Evolutionary conservation across 352 stramenopile genomes (phyloP), one percentile per base, ranked within the genome.

Genomic region (Aphanomyces invadans): DNA sequence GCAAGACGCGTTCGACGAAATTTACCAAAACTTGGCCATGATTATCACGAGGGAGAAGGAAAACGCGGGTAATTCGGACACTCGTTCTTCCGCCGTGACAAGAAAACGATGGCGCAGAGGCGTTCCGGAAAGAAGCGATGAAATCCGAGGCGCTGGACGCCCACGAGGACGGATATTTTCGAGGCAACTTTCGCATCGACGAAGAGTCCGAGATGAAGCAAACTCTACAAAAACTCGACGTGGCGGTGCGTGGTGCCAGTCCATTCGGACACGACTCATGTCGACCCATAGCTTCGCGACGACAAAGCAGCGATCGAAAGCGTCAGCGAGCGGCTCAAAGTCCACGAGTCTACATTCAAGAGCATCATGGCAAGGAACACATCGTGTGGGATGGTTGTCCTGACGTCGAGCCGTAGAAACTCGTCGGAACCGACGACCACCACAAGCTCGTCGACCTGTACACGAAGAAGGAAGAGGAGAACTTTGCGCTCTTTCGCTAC

Each of bases 401-500:
- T n/a, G n/a, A n/a, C n/a, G n/a, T n/a, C n/a, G n/a, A n/a, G n/a
- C n/a, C n/a, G 53, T 56, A 92, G 61, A 61, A 85, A 42, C 77
- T 88, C 68, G 83, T 89, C 77, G 79, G 74, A 3, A 76, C 82
- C 15, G 74, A 80, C 42, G 77, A 88, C 68, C 88, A 80, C 55
- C 81, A 87, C 52, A 75, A 85, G 19, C 32, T 90, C 5, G 62
- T 88, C 4, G 65, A 70, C 19, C 73, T 83, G 29, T 89, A 92
- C 69, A 77, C 74, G 1, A 89, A 78, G 59, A 83, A 81, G 39
- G 83, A 92, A 57, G 83, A 89, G 46, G 80, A 92, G 28, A 90
- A 92, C 61, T 89, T 92, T 59, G 79, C 83, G 4, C 75, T 88
- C 45, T 92, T 89, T 36, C 78, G 80, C 55, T 89, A 92, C 66